These are phyloP conservation scores for Peniophora sp. DNA, from an alignment of 1,284 basidiomycete species.

Conservation along the genomic window DNA sequence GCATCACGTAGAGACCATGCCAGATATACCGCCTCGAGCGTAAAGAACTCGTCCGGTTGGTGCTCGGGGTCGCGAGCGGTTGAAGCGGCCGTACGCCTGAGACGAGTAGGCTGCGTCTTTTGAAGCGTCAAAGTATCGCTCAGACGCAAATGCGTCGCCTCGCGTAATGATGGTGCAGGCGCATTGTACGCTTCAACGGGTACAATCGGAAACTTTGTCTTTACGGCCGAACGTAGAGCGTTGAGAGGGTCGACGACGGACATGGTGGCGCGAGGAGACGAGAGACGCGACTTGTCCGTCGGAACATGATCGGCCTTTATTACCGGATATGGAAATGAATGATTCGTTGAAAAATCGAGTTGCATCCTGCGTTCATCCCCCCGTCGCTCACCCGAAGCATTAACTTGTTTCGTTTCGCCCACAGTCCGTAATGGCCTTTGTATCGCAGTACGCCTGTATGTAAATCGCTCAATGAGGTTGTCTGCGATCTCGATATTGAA, in stretches of 20 bases:
- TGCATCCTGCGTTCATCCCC: slow-evolving; percentile 6
- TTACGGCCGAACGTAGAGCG: slow-evolving; percentile 10
- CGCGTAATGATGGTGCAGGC: slow-evolving; percentile 37
- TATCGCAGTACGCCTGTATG: too few relatives aligned
- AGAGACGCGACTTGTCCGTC: too few relatives aligned
- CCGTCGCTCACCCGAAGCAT: slow-evolving; percentile 8
- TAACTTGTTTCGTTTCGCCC: slow-evolving; percentile 2
- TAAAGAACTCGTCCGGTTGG: slow-evolving; percentile 58
- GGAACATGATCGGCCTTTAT: too few relatives aligned
- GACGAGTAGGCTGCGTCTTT: slow-evolving; percentile 70
- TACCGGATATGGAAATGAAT: background rate
- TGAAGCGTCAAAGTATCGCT: slow-evolving; percentile 44
- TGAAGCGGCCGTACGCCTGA: slow-evolving; percentile 49
- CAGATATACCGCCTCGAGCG: slow-evolving; percentile 74
- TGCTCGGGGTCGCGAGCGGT: slow-evolving; percentile 25
- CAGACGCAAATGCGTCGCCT: slow-evolving; percentile 63
- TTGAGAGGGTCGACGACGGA: slow-evolving; percentile 9
- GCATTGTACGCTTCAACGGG: slow-evolving; percentile 25
- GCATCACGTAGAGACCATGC: slow-evolving; percentile 72
- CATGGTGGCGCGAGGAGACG: background rate
- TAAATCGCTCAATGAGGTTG: too few relatives aligned
- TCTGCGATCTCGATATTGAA: too few relatives aligned
- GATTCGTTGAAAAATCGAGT: slow-evolving; percentile 1
- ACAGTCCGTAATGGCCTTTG: too few relatives aligned
- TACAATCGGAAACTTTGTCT: slow-evolving; percentile 4